phyloP scores from a whole-genome alignment of 129 eudicot species.

The Lonicera japonica region DNA sequence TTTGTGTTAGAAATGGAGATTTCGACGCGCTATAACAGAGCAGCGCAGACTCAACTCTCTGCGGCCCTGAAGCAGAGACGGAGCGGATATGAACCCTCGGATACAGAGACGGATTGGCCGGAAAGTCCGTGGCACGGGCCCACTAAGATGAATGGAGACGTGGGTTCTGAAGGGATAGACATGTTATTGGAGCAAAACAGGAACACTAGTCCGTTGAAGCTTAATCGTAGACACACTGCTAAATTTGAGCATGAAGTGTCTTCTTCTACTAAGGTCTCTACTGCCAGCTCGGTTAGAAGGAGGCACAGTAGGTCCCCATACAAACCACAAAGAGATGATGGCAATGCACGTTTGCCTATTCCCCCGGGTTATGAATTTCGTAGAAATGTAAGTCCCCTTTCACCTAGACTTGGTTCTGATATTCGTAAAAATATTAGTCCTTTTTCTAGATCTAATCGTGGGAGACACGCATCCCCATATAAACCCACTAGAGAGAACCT shows the following conservation, averaged over 20 bases:
- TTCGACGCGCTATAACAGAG: constrained; percentile 30
- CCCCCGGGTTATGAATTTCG: constrained; percentile 30
- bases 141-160: constrained; percentile 20
- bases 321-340: constrained; percentile 34
- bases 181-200: constrained; percentile 16
- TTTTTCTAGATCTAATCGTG: constrained; percentile 46
- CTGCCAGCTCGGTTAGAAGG: constrained; percentile 26
- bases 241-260: constrained; percentile 36
- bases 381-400: constrained; percentile 35
- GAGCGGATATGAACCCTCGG: constrained; percentile 79
- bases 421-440: constrained; percentile 27
- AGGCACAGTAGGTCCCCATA: constrained; percentile 60
- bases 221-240: constrained; percentile 25
- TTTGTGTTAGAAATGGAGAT: constrained; percentile 37
- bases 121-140: constrained; percentile 32
- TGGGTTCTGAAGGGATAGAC: neutral
- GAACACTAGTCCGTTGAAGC: constrained; percentile 21
- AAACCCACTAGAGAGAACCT: constrained; percentile 6
- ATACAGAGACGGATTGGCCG: constrained; percentile 50
- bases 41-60: constrained; percentile 21
- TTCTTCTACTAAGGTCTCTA: constrained; percentile 22
- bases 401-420: constrained; percentile 19
- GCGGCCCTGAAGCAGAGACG: constrained; percentile 32
- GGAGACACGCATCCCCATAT: constrained; percentile 30
- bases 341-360: constrained; percentile 22